Evolutionary conservation across 1,284 basidiomycete species (phyloP).

Genomic region (Melampsora larici-populina): DNA sequence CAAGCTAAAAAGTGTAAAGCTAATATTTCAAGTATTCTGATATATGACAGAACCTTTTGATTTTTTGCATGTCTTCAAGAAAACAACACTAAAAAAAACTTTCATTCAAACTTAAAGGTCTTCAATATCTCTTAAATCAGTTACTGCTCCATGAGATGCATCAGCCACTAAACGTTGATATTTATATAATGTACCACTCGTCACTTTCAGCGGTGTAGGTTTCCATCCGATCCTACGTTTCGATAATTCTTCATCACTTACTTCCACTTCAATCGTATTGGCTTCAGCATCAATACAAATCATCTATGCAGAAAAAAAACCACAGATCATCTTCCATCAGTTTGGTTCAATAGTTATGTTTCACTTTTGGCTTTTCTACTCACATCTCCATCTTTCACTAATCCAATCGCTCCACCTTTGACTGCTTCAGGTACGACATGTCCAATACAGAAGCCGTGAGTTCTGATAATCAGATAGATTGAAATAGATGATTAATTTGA

Average conservation of each 20-base stretch:
- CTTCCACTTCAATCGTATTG: conserved; percentile 31
- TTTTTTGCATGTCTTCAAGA: too few species aligned
- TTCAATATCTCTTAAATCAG: conserved; percentile 37
- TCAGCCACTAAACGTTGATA: conserved; percentile 42
- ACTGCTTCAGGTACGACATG: conserved; percentile 91
- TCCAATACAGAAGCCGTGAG: conserved; percentile 70
- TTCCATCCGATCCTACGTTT: conserved; percentile 30
- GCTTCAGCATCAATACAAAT: conserved; percentile 44
- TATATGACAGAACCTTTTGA: too few species aligned
- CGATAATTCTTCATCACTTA: conserved; percentile 32
- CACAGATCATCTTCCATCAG: too few species aligned
- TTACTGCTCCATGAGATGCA: conserved; percentile 40
- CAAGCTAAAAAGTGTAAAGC: too few species aligned
- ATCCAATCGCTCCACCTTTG: conserved; percentile 82
- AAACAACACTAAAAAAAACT: too few species aligned
- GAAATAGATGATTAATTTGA: background rate
- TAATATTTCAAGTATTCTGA: too few species aligned
- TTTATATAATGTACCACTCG: conserved; percentile 18
- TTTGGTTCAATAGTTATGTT: too few species aligned
- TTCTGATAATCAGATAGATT: background rate
- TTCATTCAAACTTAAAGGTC: background rate
- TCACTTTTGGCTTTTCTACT: conserved; percentile 49
- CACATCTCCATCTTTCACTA: conserved; percentile 79
- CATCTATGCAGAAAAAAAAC: conserved; percentile 8
- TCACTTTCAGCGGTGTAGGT: conserved; percentile 11